Percentiles rank a stretch among this genome's conserved stretches.
These are phyloP conservation scores for Paradendryphiella salina DNA, from an alignment of 2,329 filamentous ascomycete species.

Conservation along the genomic window DNA sequence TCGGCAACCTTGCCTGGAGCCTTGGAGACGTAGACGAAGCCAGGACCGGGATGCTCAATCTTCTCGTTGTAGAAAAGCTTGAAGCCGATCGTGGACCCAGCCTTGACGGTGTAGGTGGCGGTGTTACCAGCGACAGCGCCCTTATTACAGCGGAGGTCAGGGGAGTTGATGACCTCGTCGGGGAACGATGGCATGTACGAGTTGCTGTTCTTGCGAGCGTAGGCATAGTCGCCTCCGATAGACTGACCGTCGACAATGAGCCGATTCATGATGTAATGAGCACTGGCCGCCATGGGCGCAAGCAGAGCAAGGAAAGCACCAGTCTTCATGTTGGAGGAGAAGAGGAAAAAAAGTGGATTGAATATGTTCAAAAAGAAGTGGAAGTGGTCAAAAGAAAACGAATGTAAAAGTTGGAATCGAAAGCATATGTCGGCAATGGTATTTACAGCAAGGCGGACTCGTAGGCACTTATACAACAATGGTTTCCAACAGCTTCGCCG, in stretches of 20 bases:
- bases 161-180: constrained; percentile 38
- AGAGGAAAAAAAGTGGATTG: constrained; percentile 7
- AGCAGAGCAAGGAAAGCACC: constrained; percentile 32
- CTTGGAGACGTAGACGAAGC: constrained; percentile 47
- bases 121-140: constrained; percentile 41
- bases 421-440: constrained; percentile 11
- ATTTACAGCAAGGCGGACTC: background rate
- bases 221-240: constrained; percentile 42
- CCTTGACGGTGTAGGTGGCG: constrained; percentile 43
- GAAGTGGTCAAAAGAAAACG: constrained; percentile 11
- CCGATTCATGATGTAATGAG: constrained; percentile 46
- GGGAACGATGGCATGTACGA: constrained; percentile 40
- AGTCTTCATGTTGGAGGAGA: constrained; percentile 35
- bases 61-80: constrained; percentile 56
- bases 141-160: constrained; percentile 45
- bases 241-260: constrained; percentile 40
- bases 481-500: background rate
- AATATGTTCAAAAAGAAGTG: constrained; percentile 15
- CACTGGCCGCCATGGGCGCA: constrained; percentile 30
- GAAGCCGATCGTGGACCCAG: constrained; percentile 56
- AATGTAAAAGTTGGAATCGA: constrained; percentile 11
- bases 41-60: constrained; percentile 49
- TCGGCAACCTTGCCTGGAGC: constrained; percentile 67
- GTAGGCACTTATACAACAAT: constrained; percentile 5
- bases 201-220: constrained; percentile 44